Conservation (phyloP, 805 yeast species). For the Debaryomyces tyrocola region DNA sequence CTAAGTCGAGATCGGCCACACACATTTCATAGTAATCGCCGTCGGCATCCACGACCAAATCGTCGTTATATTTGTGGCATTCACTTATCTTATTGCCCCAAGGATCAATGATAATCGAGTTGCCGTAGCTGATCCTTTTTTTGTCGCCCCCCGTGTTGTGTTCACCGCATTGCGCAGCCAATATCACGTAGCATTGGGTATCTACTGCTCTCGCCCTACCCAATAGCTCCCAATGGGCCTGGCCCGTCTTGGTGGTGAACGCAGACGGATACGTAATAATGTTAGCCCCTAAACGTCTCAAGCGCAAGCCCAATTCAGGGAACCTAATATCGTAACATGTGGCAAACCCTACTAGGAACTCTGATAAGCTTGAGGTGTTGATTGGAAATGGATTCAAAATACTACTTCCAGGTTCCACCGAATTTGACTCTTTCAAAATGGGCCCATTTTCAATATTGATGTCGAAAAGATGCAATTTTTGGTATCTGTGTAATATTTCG, state of each 20-base stretch:
- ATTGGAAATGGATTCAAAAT: slow-evolving; percentile 60
- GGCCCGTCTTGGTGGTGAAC: slow-evolving; percentile 88
- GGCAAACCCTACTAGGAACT: slow-evolving; percentile 58
- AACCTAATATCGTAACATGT: slow-evolving; percentile 88
- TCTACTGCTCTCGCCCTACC: slow-evolving; percentile 87
- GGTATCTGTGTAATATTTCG: slow-evolving; percentile 65
- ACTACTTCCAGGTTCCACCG: slow-evolving; percentile 75
- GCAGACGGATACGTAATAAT: slow-evolving; percentile 86
- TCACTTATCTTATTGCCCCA: slow-evolving; percentile 80
- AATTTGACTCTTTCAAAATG: slow-evolving; percentile 68
- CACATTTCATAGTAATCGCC: slow-evolving; percentile 45
- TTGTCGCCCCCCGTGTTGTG: slow-evolving; percentile 55
- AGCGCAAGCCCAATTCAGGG: slow-evolving; percentile 71
- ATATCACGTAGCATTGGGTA: slow-evolving; percentile 79
- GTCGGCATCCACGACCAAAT: slow-evolving; percentile 20
- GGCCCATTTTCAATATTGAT: slow-evolving; percentile 84
- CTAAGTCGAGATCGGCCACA: slow-evolving; percentile 66
- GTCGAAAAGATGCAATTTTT: slow-evolving; percentile 86
- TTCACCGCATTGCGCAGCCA: slow-evolving; percentile 86
- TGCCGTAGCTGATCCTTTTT: slow-evolving; percentile 79
- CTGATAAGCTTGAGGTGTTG: background rate
- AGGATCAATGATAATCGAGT: slow-evolving; percentile 84
- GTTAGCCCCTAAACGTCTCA: slow-evolving; percentile 71
- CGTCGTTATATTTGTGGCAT: slow-evolving; percentile 29
- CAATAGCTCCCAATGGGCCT: slow-evolving; percentile 82